Percentiles rank a stretch among this genome's conserved stretches.
Evolutionary conservation across 1,284 basidiomycete species (phyloP).

Genomic region (Caloboletus inedulis): DNA sequence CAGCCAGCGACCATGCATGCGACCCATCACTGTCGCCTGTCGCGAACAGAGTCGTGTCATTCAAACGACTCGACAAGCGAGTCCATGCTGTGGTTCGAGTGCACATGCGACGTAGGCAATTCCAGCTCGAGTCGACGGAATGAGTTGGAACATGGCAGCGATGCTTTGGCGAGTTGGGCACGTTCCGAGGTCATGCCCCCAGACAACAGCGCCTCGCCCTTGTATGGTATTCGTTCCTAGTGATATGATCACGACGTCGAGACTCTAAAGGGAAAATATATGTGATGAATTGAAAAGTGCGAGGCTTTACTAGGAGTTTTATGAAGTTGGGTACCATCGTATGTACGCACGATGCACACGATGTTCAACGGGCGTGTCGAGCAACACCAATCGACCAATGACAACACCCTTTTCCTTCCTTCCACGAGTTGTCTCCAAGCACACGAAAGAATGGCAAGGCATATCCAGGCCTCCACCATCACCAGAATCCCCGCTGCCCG

Average conservation of each 20-base stretch:
- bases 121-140: not conserved
- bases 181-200: not conserved
- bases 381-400: constrained; percentile 5
- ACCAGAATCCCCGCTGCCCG: not conserved
- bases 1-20: not conserved
- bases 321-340: not conserved
- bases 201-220: not conserved
- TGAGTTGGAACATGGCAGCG: not conserved
- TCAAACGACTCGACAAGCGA: not conserved
- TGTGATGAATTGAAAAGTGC: not conserved
- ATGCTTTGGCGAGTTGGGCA: not conserved
- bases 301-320: not conserved
- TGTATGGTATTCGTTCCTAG: too few species aligned
- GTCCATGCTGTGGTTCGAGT: not conserved
- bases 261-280: not conserved
- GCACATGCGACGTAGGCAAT: not conserved
- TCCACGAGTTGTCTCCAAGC: constrained; percentile 34
- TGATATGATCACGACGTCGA: not conserved
- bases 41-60: not conserved
- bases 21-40: not conserved
- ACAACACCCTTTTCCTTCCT: constrained; percentile 36
- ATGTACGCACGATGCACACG: not conserved
- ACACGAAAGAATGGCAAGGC: constrained; percentile 22
- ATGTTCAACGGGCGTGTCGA: not conserved
- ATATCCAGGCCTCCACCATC: constrained; percentile 9